A percentile compares a stretch with the other conserved stretches of the same genome.
phyloP scores from a whole-genome alignment of 1,284 basidiomycete genomes.

The Meripilus lineatus region DNA sequence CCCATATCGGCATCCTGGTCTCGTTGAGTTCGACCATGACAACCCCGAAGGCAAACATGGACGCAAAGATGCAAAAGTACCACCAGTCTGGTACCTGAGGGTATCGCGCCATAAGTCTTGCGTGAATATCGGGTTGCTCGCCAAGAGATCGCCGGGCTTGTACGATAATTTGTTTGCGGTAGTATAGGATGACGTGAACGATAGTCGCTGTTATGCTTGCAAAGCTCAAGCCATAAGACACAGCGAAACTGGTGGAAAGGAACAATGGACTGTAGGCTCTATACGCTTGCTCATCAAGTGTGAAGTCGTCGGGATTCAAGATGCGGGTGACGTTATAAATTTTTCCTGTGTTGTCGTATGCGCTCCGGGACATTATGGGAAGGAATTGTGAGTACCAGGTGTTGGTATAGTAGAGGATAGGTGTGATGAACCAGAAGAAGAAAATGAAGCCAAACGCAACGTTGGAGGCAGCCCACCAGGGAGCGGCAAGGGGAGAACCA shows the following conservation, averaged over 20 bases:
- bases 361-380: constrained; percentile 28
- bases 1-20: constrained; percentile 63
- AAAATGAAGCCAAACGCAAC: constrained; percentile 27
- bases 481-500: constrained; percentile 26
- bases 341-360: constrained; percentile 38
- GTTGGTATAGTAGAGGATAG: constrained; percentile 43
- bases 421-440: constrained; percentile 59
- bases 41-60: constrained; percentile 59
- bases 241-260: constrained; percentile 4
- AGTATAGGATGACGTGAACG: constrained; percentile 77
- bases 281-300: constrained; percentile 23
- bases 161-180: constrained; percentile 73
- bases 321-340: constrained; percentile 50
- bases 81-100: constrained; percentile 72
- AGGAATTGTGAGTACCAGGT: constrained; percentile 36
- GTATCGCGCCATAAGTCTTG: constrained; percentile 80
- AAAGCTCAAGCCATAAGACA: constrained; percentile 5
- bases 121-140: constrained; percentile 85
- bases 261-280: constrained; percentile 3
- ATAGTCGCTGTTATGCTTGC: constrained; percentile 33
- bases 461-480: constrained; percentile 29
- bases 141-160: constrained; percentile 58
- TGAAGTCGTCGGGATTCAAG: constrained; percentile 35
- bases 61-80: constrained; percentile 44
- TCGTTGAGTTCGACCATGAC: constrained; percentile 66